Evolutionary conservation across 805 yeast genomes (phyloP).

Genomic region (Ogataea nitratoaversa): DNA sequence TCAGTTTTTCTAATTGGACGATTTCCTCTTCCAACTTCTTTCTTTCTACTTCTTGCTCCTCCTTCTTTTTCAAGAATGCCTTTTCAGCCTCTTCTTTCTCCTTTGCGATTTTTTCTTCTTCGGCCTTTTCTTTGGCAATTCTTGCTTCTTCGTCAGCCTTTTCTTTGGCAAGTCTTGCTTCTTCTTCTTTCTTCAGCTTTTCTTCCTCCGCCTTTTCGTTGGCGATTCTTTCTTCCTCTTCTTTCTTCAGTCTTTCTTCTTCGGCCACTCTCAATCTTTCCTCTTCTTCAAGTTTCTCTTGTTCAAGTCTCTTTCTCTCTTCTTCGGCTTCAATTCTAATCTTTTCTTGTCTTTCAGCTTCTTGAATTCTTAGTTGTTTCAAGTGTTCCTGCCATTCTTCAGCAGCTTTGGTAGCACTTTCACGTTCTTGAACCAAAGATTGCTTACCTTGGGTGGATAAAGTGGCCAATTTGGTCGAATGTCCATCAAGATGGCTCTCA

Average conservation of each 20-base stretch:
- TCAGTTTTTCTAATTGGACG: constrained; percentile 36
- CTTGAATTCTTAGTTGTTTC: constrained; percentile 39
- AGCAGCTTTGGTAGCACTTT: constrained; percentile 38
- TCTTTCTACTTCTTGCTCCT: constrained; percentile 35
- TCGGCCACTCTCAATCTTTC: constrained; percentile 16
- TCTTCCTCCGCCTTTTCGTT: constrained; percentile 32
- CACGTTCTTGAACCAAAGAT: constrained; percentile 32
- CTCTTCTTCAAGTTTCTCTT: constrained; percentile 23
- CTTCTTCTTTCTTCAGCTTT: constrained; percentile 16
- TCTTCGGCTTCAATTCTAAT: constrained; percentile 36
- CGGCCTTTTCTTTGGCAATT: constrained; percentile 31
- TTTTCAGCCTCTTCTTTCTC: constrained; percentile 30
- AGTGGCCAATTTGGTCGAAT: constrained; percentile 37
- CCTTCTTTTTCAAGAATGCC: constrained; percentile 16
- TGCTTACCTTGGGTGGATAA: constrained; percentile 37
- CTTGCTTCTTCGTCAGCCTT: constrained; percentile 28
- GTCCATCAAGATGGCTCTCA: constrained; percentile 40
- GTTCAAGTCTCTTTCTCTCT: constrained; percentile 30
- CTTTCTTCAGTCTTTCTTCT: constrained; percentile 20
- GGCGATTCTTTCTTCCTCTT: constrained; percentile 30
- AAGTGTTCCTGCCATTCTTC: constrained; percentile 43
- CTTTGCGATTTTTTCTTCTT: constrained; percentile 31
- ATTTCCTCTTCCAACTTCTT: constrained; percentile 37
- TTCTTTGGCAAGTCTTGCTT: constrained; percentile 20
- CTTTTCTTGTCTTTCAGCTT: constrained; percentile 40